These are phyloP conservation scores for Penicillium cataractarum DNA, from an alignment of 495 filamentous ascomycete species.

Conservation along the genomic window DNA sequence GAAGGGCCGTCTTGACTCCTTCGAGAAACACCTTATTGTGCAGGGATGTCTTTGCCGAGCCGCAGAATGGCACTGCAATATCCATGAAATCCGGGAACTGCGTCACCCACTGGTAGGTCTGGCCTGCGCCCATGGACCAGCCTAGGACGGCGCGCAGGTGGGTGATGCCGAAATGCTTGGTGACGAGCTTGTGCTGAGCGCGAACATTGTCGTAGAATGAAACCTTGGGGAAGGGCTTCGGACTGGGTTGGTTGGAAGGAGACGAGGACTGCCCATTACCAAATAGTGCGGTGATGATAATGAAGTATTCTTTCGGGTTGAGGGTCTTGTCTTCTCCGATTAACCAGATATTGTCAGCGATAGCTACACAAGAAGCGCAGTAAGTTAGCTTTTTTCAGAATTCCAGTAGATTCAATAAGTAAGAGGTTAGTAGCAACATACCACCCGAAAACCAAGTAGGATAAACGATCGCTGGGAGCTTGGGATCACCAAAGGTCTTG, in stretches of 20 bases:
- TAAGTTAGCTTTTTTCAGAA: background rate
- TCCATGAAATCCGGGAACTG: conserved; percentile 74
- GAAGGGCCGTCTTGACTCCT: conserved; percentile 67
- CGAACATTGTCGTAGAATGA: conserved; percentile 72
- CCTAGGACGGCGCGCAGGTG: conserved; percentile 67
- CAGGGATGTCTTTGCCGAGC: conserved; percentile 65
- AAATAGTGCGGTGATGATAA: conserved; percentile 71
- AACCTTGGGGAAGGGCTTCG: conserved; percentile 61
- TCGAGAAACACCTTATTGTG: conserved; percentile 77
- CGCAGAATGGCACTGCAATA: conserved; percentile 67
- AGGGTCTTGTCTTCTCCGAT: conserved; percentile 64
- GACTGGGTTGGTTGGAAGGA: conserved; percentile 62
- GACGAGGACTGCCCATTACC: conserved; percentile 75
- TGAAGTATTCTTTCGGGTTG: conserved; percentile 65
- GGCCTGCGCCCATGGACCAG: conserved; percentile 73
- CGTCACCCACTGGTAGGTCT: conserved; percentile 72
- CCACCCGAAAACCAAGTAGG: conserved; percentile 71
- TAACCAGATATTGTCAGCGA: conserved; percentile 69
- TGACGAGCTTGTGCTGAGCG: conserved; percentile 67
- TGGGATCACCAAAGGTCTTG: conserved; percentile 68
- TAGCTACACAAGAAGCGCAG: conserved; percentile 33
- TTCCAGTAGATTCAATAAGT: background rate
- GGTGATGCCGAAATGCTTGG: conserved; percentile 62
- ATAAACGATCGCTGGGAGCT: conserved; percentile 68
- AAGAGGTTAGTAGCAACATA: conserved; percentile 24